Conservation (phyloP, 2,329 filamentous ascomycete species). For the Aspergillus carbonarius region DNA sequence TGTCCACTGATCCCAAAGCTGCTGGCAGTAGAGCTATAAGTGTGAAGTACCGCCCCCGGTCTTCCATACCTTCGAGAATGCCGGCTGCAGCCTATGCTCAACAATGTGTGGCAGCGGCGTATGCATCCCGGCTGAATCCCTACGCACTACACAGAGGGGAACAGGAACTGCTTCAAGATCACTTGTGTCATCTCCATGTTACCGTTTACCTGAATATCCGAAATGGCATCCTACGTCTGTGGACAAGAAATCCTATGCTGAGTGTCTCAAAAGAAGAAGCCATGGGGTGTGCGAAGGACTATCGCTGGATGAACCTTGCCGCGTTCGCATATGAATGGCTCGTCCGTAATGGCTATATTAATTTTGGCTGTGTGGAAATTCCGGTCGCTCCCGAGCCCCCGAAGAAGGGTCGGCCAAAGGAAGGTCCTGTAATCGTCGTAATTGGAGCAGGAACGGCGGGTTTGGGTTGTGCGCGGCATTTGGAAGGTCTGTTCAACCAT, state of each 20-base stretch:
- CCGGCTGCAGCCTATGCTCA: conserved; percentile 77
- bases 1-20: conserved; percentile 17
- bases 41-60: conserved; percentile 66
- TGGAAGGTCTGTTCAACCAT: conserved; percentile 82
- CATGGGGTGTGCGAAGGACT: conserved; percentile 82
- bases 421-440: conserved; percentile 74
- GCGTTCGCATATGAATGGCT: conserved; percentile 92
- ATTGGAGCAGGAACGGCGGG: conserved; percentile 95
- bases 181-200: conserved; percentile 84
- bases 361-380: conserved; percentile 87
- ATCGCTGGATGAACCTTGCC: conserved; percentile 84
- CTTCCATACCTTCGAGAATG: conserved; percentile 78
- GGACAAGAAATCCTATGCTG: conserved; percentile 82
- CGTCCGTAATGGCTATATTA: conserved; percentile 87
- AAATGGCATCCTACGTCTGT: conserved; percentile 88
- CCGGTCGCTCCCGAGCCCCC: conserved; percentile 46
- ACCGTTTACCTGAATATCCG: conserved; percentile 95
- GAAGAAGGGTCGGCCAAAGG: conserved; percentile 45
- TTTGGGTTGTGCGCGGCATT: conserved; percentile 84
- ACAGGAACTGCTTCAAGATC: conserved; percentile 73
- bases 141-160: conserved; percentile 85
- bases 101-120: conserved; percentile 85
- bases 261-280: conserved; percentile 82
- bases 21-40: conserved; percentile 31
- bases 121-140: conserved; percentile 84